Base-by-base conservation (phyloP, 495 filamentous ascomycete genomes). In the Penicillium lagena region DNA sequence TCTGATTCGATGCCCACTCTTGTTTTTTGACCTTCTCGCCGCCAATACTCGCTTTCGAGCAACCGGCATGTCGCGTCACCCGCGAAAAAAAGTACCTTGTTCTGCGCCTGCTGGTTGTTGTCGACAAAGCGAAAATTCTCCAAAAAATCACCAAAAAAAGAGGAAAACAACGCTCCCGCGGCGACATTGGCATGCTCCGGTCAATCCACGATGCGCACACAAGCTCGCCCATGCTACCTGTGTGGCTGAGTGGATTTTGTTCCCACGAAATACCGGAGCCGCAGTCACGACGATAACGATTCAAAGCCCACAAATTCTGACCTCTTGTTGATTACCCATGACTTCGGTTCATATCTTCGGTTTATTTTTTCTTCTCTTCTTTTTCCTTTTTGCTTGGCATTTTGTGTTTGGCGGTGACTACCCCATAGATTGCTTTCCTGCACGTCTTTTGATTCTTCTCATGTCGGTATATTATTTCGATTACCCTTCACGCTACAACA, bases 221-320 rank as follows among this genome's bases (percentile, higher is more conserved):
- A 44, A 40, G 9, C 37, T 50, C 42, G 30, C 35, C 14, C 40
- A 44, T 42, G 35, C 44, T 31, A 46, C 22, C 30, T 40, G 34
- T 29, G 10, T 32, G 34, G 15, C 39, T 47, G 22, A 37, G 50
- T 27, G 36, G 28, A 45, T 40, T 22, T 39, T 46, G 40, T 29
- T 9, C 32, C 37, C 29, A 37, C 9, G 7, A 37, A 17, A 34
- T 43, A 52, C 55, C 52, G 47, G 55, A 52, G 50, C 55, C 63
- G 63, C 60, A 64, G 67, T 63, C 58, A 70, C 62, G 66, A 72
- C 62, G 66, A 69, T 71, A 50, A 75, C 59, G 70, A 71, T 55
- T 60, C 22, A 22, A 22, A 22, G 22, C 22, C 45, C 55, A 47
- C 37, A 59, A 61, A 61, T 58, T 58, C 43, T 56, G 52, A 51